Base-by-base conservation (phyloP, 2,329 filamentous ascomycete species). In the Curvularia sp. region DNA sequence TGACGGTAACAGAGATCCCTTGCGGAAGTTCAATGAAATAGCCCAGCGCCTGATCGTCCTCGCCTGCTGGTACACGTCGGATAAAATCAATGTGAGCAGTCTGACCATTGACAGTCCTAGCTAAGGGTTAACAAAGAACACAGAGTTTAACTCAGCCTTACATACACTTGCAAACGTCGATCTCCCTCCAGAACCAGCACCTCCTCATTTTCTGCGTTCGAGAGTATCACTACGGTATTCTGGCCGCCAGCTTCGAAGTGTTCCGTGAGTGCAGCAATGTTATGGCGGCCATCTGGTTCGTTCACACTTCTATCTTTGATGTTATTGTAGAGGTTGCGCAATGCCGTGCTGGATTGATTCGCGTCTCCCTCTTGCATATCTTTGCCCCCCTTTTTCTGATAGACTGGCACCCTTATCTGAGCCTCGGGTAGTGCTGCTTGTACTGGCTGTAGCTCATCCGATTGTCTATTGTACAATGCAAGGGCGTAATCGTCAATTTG, bases 21-120 rank as follows among this genome's bases (percentile, higher is more conserved):
- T 8, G 35, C 12, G 62, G 63, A 22, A 68, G 31, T 0, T 61
- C 30, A 38, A 67, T 58, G 12, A 63, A 68, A 18, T 61, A 62
- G 0, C 57, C 62, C 8, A 28, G 15, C 42, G 38, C 3, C 10
- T 13, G 26, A 4, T 10, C 20, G 2, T 53, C 28, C 10, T 48
- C 48, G 3, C 24, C 15, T 18, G 41, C 38, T 28, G 47, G 10
- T 15, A 15, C 12, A 4, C 41, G 58, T 31, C 55, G 54, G 39
- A 61, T 13, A 8, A 60, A 13, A 43, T 52, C 15, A 9, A 62
- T 24, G 35, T 44, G 50, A 24, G 57, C 54, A 26, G 33, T 55
- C 4, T 39, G 22, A 10, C 28, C 39, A 15, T 31, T 42, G 10
- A 54, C 33, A 5, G 33, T 54, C 7, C 55, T 60, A 13, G 18